Evolutionary conservation across 805 yeast species (phyloP), one percentile per base, ranked within the genome.

Genomic region (Maudiozyma serrabonitensis): DNA sequence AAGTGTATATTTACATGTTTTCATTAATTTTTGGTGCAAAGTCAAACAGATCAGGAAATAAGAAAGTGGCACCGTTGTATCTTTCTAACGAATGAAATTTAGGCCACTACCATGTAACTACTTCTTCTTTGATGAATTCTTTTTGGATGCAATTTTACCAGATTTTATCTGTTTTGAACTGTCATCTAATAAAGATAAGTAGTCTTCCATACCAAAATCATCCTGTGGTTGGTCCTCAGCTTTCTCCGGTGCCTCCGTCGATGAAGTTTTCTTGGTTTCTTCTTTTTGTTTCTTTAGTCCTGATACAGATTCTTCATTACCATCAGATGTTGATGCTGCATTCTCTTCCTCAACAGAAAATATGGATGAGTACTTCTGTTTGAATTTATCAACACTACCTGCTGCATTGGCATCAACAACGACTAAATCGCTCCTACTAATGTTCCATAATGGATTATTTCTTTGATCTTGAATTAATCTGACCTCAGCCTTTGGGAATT

Each of bases 381-480:
- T 84, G 74, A 85, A 86, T 66, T 78, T 82, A 66, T 77, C 81
- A 60, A 90, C 70, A 66, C 82, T 83, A 58, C 95, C 95, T 47
- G 87, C 82, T 13, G 93, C 86, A 64, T 80, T 86, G n/a, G 86
- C 83, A 67, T 87, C 95, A 35, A 79, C 75, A 43, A 82, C 76
- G 46, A 78, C 78, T 58, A 87, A 72, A 66, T 88, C 93, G 21
- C 85, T 79, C 69, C 90, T 80, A 54, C 85, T 78, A 47, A 89
- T 87, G 68, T 93, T 93, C 96, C 97, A 93, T 49, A 86, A 67
- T 35, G 89, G 80, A 60, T 80, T 81, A 60, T 86, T 87, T 69
- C 96, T 80, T 74, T 86, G 95, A 68, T 93, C 99, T 47, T 81
- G 79, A 57, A 93, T 79, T 79, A 88, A 80, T 64, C 93, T 75